Evolutionary conservation across 352 stramenopile species (phyloP), one percentile per base, ranked within the genome.

Genomic region (Globisporangium echinulatum): DNA sequence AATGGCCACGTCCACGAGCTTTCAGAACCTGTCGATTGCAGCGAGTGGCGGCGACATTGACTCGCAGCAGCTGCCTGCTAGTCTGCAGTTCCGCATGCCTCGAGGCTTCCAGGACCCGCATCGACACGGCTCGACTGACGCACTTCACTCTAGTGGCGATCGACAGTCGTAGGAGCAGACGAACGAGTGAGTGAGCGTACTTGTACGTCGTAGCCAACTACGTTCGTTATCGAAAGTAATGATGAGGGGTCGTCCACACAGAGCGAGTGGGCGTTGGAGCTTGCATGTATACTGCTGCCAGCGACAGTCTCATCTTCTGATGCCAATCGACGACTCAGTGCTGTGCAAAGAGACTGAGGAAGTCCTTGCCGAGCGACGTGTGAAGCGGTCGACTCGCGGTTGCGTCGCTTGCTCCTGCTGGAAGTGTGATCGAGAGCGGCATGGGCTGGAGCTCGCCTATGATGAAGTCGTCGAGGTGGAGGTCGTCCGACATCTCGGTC

Each of bases 321-420:
- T n/a, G n/a, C n/a, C n/a, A n/a, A n/a, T n/a, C n/a, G n/a, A n/a
- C n/a, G 17, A 42, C 2, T 73, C 74, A 92, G 48, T 87, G 79
- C 39, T 89, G 82, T 37, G 83, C 83, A 64, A 93, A 93, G 15
- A 93, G 72, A 61, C 81, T 89, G 11, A 93, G 65, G 44, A 91
- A 93, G 54, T 93, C 83, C 64, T 83, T 75, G 1, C 81, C 83
- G 0, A 93, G 51, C 0, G 83, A 93, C 7, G 83, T 93, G 40
- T 82, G 70, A 10, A 93, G 76, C 15, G 71, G 59, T 17, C 66
- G 62, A 11, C 67, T 55, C 10, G 59, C 44, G 40, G 59, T 4
- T 13, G 62, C n/a, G 49, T 39, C 52, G 14, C 39, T 42, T 46
- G 36, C 52, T 48, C 15, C 54, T 49, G 40, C 10, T 37, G 9